Evolutionary conservation across 2,329 filamentous ascomycete genomes (phyloP).

Genomic region (Parascedosporium putredinis): DNA sequence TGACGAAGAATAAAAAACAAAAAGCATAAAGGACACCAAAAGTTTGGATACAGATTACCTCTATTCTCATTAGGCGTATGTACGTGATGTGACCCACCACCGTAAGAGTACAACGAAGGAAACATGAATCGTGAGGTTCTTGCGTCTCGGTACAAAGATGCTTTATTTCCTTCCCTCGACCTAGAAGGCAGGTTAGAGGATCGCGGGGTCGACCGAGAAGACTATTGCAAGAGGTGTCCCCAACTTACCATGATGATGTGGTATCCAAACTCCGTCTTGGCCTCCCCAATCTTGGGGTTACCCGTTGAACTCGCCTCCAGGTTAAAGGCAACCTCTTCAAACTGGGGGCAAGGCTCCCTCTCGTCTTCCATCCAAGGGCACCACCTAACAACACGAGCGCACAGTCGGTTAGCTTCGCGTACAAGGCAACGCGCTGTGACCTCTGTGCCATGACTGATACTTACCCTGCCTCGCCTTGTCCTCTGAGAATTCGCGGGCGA

Average conservation of each 20-base stretch:
- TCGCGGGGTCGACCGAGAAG: neutral
- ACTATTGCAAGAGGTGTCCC: neutral
- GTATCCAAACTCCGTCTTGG: slow-evolving; percentile 66
- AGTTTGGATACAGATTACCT: slow-evolving; percentile 8
- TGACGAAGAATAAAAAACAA: slow-evolving; percentile 28
- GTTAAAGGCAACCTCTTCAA: slow-evolving; percentile 62
- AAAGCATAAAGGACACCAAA: slow-evolving; percentile 22
- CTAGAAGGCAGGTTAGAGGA: slow-evolving; percentile 14
- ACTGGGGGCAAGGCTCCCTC: slow-evolving; percentile 57
- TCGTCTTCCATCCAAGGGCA: slow-evolving; percentile 61
- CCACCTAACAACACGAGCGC: slow-evolving; percentile 49
- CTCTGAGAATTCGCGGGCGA: slow-evolving; percentile 62
- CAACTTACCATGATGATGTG: slow-evolving; percentile 64
- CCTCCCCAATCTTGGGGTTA: slow-evolving; percentile 57
- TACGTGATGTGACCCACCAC: no score
- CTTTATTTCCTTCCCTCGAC: slow-evolving; percentile 30
- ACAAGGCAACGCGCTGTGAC: no score
- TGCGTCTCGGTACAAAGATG: no score
- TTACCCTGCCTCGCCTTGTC: slow-evolving; percentile 62
- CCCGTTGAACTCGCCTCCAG: slow-evolving; percentile 55
- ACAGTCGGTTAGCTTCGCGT: neutral
- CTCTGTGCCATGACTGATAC: no score
- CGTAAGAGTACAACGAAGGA: no score
- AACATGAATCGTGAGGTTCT: no score
- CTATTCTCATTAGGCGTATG: no score